phyloP scores from a whole-genome alignment of 169 alveolate genomes.

The Cryptosporidium canis region DNA sequence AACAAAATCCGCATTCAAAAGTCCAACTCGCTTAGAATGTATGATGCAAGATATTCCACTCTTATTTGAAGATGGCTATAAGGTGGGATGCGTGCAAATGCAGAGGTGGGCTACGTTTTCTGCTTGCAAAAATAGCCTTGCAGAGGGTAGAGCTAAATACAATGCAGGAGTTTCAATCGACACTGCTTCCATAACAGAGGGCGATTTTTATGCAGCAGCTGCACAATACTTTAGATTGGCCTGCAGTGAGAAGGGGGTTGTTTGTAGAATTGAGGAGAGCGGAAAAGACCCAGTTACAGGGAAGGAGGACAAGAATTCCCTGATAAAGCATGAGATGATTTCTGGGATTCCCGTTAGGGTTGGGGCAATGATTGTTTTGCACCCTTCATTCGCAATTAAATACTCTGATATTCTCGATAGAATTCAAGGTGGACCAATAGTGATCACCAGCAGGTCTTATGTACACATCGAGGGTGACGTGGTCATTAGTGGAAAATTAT shows the following conservation, averaged over 20 bases:
- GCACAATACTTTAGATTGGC: slow-evolving; percentile 76
- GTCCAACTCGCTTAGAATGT: slow-evolving; percentile 94
- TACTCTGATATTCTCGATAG: slow-evolving; percentile 81
- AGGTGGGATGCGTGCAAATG: slow-evolving; percentile 84
- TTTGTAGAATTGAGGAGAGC: slow-evolving; percentile 69
- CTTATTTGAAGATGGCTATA: slow-evolving; percentile 77
- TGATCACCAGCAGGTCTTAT: slow-evolving; percentile 30
- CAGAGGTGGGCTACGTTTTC: slow-evolving; percentile 87
- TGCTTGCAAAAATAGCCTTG: slow-evolving; percentile 85
- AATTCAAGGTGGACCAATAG: slow-evolving; percentile 70
- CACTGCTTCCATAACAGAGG: slow-evolving; percentile 83
- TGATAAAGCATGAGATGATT: slow-evolving; percentile 43
- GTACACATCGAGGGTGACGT: slow-evolving; percentile 56
- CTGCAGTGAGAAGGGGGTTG: slow-evolving; percentile 42
- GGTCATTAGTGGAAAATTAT: slow-evolving; percentile 39
- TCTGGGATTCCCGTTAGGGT: slow-evolving; percentile 80
- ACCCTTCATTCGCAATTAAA: slow-evolving; percentile 86
- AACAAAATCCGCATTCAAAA: slow-evolving; percentile 87
- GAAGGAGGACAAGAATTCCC: not conserved
- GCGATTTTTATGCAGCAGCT: slow-evolving; percentile 82
- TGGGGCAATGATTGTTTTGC: slow-evolving; percentile 85
- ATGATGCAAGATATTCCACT: slow-evolving; percentile 90
- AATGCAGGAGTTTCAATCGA: slow-evolving; percentile 80
- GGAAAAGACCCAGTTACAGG: slow-evolving; percentile 60
- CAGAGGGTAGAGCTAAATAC: slow-evolving; percentile 79